phyloP scores from a whole-genome alignment of 768 basidiomycete species.

The Lactarius evosmus region DNA sequence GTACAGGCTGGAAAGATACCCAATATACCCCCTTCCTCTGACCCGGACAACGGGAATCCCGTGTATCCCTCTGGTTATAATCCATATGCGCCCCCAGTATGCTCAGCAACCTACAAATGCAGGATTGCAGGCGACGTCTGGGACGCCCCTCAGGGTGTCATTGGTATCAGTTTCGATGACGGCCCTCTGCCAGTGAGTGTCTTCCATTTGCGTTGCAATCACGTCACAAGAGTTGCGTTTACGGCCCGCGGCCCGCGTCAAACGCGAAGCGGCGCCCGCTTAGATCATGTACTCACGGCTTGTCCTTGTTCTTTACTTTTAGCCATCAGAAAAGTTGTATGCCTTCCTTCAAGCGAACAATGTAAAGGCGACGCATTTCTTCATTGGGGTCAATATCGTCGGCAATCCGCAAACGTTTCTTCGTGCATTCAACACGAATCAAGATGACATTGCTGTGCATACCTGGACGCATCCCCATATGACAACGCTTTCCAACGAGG shows the following conservation, averaged over 20 bases:
- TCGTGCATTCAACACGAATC: slow-evolving; percentile 43
- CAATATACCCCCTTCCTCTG: slow-evolving; percentile 51
- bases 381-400: slow-evolving; percentile 81
- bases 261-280: neutral
- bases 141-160: slow-evolving; percentile 69
- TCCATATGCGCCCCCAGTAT: slow-evolving; percentile 52
- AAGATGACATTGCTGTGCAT: slow-evolving; percentile 41
- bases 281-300: slow-evolving; percentile 13
- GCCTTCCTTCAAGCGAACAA: slow-evolving; percentile 65
- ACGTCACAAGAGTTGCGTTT: neutral
- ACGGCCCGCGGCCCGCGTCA: neutral
- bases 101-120: slow-evolving; percentile 68
- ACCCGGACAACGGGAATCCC: slow-evolving; percentile 34
- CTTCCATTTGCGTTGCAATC: neutral
- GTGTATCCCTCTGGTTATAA: slow-evolving; percentile 41
- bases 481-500: slow-evolving; percentile 46
- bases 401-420: slow-evolving; percentile 53
- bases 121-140: slow-evolving; percentile 58
- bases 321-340: slow-evolving; percentile 47
- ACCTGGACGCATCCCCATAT: slow-evolving; percentile 50
- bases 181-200: slow-evolving; percentile 56
- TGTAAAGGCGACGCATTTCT: slow-evolving; percentile 78
- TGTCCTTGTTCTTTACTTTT: neutral
- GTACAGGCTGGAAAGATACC: slow-evolving; percentile 71
- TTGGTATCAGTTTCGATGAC: slow-evolving; percentile 76